Percentiles rank a stretch among this genome's conserved stretches.
Conservation (phyloP, 2,329 filamentous ascomycete genomes). For the Botrytis pseudocinerea region DNA sequence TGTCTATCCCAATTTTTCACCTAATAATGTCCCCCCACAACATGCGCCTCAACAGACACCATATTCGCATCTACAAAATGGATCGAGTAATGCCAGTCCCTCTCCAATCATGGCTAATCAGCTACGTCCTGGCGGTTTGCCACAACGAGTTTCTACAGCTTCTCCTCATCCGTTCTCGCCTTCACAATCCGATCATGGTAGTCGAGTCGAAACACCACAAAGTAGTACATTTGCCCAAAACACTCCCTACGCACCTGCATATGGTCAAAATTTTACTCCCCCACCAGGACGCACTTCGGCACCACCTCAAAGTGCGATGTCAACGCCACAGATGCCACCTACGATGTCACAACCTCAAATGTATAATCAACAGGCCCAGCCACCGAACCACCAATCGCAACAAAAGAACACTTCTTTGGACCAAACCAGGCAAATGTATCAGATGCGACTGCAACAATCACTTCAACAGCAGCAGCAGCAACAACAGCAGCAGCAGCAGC, state of each 20-base stretch:
- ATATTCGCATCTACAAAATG: conserved; percentile 81
- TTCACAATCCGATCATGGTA: conserved; percentile 71
- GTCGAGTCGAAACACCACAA: conserved; percentile 67
- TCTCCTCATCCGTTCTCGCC: conserved; percentile 91
- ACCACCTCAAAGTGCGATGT: conserved; percentile 58
- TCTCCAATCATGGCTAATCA: conserved; percentile 91
- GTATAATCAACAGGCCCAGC: conserved; percentile 35
- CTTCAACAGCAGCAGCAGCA: conserved; percentile 63
- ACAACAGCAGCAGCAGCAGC: conserved; percentile 64
- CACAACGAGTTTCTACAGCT: conserved; percentile 82
- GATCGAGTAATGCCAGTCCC: conserved; percentile 81
- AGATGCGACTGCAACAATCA: conserved; percentile 81
- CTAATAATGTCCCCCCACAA: conserved; percentile 59
- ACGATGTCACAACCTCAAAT: conserved; percentile 44
- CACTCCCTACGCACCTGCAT: conserved; percentile 56
- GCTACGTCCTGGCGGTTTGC: conserved; percentile 66
- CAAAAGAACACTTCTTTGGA: conserved; percentile 54
- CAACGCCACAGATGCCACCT: conserved; percentile 47
- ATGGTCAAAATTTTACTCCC: conserved; percentile 59
- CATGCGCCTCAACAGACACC: conserved; percentile 62
- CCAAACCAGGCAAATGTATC: conserved; percentile 74
- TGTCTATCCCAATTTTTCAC: conserved; percentile 69
- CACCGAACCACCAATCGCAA: conserved; percentile 47
- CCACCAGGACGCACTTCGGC: conserved; percentile 55
- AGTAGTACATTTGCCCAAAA: conserved; percentile 68